Base-by-base conservation (phyloP, 2,329 filamentous ascomycete genomes). In the Lasiodiplodia hormozganensis region DNA sequence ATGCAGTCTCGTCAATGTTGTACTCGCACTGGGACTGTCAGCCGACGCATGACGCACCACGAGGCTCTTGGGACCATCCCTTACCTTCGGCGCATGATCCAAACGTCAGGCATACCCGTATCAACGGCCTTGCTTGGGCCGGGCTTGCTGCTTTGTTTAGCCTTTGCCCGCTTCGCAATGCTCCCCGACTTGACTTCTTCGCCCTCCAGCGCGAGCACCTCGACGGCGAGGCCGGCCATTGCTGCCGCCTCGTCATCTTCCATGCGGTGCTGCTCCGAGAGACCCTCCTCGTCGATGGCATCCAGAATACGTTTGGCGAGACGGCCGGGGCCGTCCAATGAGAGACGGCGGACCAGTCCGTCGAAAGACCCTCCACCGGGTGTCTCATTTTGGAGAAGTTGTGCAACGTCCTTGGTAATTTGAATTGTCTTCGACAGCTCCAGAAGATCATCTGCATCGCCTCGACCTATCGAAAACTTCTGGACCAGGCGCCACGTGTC, bases 401-500 rank as follows among this genome's bases (percentile, higher is more conserved):
- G 74, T 1, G 87, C 83, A 54, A 97, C 89, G 21, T 90, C 86
- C 67, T 88, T 85, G 4, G 92, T 94, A 6, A 92, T 89, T 64
- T 87, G 81, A 69, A 98, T 92, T 0, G 96, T 97, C 72, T 87
- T 90, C 1, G 93, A 92, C 16, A 99, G 84, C 62, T 89, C 91
- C 53, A 98, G 84, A 47, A 99, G 86, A 78, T 98, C 96, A 76
- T 98, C 95, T 1, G 95, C 87, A 74, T 97, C 92, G n/a, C 95
- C 96, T 71, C 93, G 88, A 12, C 95, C 94, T 10, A 98, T 87
- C 0, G 95, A 92, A 78, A 99, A 98, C 76, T 96, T 97, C 75
- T 98, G 96, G 1, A 97, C 89, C 3, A 99, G 84, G 1, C 96
- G 91, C 75, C 96, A 91, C 2, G 93, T 93, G 80, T 99, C 96